Conservation (phyloP, 768 basidiomycete species). For the Harrya chromipes region DNA sequence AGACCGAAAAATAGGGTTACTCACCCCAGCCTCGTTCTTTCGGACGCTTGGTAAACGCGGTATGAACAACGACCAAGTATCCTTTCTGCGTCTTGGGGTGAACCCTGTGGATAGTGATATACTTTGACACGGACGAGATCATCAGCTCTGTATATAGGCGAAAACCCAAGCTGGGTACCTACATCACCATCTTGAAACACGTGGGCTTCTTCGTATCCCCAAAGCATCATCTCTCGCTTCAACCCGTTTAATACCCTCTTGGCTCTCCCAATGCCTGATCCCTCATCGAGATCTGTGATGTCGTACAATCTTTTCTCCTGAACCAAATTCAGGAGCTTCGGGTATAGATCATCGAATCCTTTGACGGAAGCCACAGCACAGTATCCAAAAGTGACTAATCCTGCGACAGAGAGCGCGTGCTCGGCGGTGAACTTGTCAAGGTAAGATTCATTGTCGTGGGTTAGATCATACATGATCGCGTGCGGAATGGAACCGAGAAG, state of each 20-base stretch:
- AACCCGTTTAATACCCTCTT: slow-evolving; percentile 81
- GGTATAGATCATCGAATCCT: slow-evolving; percentile 96
- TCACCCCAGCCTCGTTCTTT: slow-evolving; percentile 79
- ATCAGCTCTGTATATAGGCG: slow-evolving; percentile 2
- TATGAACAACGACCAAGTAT: slow-evolving; percentile 88
- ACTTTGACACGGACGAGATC: slow-evolving; percentile 45
- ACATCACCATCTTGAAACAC: slow-evolving; percentile 97
- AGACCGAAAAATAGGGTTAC: slow-evolving; percentile 23
- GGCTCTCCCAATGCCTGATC: slow-evolving; percentile 54
- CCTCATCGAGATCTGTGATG: slow-evolving; percentile 52
- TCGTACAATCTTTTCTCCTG: slow-evolving; percentile 80
- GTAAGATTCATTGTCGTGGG: slow-evolving; percentile 96
- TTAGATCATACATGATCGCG: slow-evolving; percentile 91
- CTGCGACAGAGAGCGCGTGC: slow-evolving; percentile 92
- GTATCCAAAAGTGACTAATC: slow-evolving; percentile 86
- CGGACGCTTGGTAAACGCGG: slow-evolving; percentile 81
- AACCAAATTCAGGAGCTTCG: slow-evolving; percentile 89
- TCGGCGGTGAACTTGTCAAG: slow-evolving; percentile 89
- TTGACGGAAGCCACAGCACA: slow-evolving; percentile 92
- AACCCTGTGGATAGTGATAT: slow-evolving; percentile 90
- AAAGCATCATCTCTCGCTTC: slow-evolving; percentile 90
- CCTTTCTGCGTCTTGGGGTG: slow-evolving; percentile 90
- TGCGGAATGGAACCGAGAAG: slow-evolving; percentile 88
- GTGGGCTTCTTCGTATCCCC: slow-evolving; percentile 86
- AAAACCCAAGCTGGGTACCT: slow-evolving; percentile 32